phyloP scores from a whole-genome alignment of 768 basidiomycete species.

The Termitomyces sp. region DNA sequence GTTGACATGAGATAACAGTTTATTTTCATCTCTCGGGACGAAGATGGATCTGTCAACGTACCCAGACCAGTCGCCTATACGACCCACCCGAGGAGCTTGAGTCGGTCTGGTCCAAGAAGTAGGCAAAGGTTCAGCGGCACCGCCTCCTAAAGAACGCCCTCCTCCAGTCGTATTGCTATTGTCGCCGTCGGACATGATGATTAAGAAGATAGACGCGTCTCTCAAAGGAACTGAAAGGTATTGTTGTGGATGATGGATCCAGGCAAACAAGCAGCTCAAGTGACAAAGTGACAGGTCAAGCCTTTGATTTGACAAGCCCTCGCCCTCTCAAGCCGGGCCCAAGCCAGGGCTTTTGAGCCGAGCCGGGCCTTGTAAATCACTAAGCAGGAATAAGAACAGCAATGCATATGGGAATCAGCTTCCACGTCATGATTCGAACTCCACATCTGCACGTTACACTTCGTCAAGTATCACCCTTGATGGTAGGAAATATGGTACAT shows the following conservation, averaged over 20 bases:
- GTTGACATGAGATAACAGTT: neutral
- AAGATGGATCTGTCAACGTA: constrained; percentile 11
- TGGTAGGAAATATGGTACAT: neutral
- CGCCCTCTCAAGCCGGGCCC: too few species aligned
- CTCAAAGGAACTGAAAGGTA: neutral
- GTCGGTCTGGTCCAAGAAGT: constrained; percentile 37
- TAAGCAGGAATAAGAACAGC: too few species aligned
- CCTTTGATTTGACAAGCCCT: too few species aligned
- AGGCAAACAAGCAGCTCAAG: neutral
- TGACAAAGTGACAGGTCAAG: too few species aligned
- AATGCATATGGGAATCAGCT: too few species aligned
- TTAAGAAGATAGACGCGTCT: neutral
- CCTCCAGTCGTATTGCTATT: constrained; percentile 23
- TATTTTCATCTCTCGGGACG: neutral
- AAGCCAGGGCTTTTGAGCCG: too few species aligned
- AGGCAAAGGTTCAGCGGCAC: constrained; percentile 43
- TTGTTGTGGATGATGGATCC: neutral
- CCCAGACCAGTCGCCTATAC: constrained; percentile 49
- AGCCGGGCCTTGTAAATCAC: too few species aligned
- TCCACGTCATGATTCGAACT: too few species aligned
- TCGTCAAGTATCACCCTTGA: neutral
- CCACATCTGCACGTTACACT: too few species aligned
- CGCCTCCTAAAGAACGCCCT: constrained; percentile 48
- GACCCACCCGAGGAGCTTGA: constrained; percentile 38
- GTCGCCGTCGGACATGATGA: constrained; percentile 31